Conservation (phyloP, 805 yeast species). For the Myxozyma monticola region DNA sequence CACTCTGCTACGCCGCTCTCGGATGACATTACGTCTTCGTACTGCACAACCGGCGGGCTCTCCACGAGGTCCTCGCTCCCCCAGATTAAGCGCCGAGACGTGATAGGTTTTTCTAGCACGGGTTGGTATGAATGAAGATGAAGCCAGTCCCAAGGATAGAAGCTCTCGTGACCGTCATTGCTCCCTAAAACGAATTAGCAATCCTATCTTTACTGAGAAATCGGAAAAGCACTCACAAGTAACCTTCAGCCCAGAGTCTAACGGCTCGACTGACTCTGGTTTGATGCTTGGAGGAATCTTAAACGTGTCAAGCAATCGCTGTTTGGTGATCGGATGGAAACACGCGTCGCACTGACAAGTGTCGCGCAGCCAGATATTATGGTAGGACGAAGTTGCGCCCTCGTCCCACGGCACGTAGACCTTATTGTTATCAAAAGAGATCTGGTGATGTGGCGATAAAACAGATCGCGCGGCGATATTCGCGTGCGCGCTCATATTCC, state of each 20-base stretch:
- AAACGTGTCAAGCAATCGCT: constrained; percentile 58
- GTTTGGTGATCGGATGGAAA: constrained; percentile 57
- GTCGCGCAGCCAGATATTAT: constrained; percentile 65
- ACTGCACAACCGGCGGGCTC: constrained; percentile 52
- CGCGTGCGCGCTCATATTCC: constrained; percentile 14
- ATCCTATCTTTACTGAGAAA: not conserved
- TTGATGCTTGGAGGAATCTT: constrained; percentile 41
- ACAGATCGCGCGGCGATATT: constrained; percentile 9
- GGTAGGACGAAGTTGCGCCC: constrained; percentile 38
- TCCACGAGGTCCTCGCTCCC: constrained; percentile 39
- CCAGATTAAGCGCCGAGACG: constrained; percentile 38
- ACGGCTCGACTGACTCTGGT: constrained; percentile 31
- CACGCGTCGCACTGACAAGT: constrained; percentile 60
- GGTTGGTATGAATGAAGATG: constrained; percentile 55
- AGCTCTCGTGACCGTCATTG: constrained; percentile 44
- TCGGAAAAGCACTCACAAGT: constrained; percentile 19
- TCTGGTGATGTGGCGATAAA: constrained; percentile 30
- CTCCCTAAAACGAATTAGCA: constrained; percentile 44
- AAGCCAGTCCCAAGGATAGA: constrained; percentile 47
- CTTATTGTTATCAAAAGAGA: constrained; percentile 32
- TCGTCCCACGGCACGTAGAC: constrained; percentile 36
- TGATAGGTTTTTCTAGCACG: constrained; percentile 39
- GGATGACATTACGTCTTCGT: constrained; percentile 47
- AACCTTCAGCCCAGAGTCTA: constrained; percentile 26
- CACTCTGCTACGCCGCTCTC: constrained; percentile 53